Evolutionary conservation across 2,329 filamentous ascomycete species (phyloP), one percentile per base, ranked within the genome.

Genomic region (Triangularia verruculosa): DNA sequence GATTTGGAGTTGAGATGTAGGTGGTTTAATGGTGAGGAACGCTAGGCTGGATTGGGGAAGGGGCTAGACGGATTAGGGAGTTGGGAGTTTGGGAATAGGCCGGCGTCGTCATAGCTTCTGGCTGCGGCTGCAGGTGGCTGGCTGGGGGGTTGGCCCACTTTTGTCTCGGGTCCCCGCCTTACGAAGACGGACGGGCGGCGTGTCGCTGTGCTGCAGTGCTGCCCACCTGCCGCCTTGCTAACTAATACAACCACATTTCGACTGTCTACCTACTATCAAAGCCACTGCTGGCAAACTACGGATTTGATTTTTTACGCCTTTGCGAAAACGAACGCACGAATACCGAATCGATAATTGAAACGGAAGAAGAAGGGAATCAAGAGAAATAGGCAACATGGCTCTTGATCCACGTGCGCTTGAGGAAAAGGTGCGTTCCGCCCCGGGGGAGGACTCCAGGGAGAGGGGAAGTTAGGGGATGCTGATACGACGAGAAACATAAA

Each of bases 401-500:
- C 66, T 69, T 32, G 70, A 72, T 55, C 70, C 70, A 4, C 70
- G 69, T 56, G 64, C 66, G 24, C 69, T 72, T 9, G 63, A 71
- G n/a, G 67, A 70, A 65, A 70, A 69, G 70, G 70, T 72, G 59
- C 43, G 66, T 13, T 55, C 24, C 52, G 56, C 53, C 47, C 57
- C 63, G 57, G 43, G n/a, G 20, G n/a, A 20, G n/a, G n/a, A 9
- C 5, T 28, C 20, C 20, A 17, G n/a, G 39, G 4, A 39, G 15
- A n/a, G 6, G 39, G n/a, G 39, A 57, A 57, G 12, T 13, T 2
- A 17, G 13, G 13, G 53, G 34, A 28, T 51, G 59, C 68, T 70
- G 59, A 70, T 17, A 30, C 54, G 2, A 25, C 15, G 5, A n/a
- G 9, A 52, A 62, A 69, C 75, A 97, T 93, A 95, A 62, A 69